phyloP scores from a whole-genome alignment of 2,329 filamentous ascomycete species.

The Cladosporium sphaerospermum region DNA sequence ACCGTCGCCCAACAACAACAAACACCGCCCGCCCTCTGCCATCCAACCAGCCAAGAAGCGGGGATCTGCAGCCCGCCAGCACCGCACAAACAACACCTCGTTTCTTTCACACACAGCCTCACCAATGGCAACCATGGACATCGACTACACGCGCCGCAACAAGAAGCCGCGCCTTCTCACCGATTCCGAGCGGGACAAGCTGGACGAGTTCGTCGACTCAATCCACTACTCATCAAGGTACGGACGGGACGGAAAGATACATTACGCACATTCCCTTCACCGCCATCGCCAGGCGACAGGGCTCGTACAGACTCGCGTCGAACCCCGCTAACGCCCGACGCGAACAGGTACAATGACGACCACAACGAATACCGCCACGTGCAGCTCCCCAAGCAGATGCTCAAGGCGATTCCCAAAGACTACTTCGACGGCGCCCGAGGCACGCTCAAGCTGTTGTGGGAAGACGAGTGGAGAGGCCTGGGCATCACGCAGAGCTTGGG shows the following conservation, averaged over 20 bases:
- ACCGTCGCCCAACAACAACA: not conserved
- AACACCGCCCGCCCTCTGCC: not conserved
- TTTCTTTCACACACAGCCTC: not conserved
- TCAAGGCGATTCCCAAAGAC: conserved; percentile 91
- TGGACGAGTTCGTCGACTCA: conserved; percentile 86
- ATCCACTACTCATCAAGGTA: conserved; percentile 96
- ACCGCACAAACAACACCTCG: conserved; percentile 1
- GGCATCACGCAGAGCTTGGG: conserved; percentile 98
- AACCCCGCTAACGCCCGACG: not conserved
- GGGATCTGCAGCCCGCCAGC: not conserved
- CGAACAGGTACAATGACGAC: conserved; percentile 76
- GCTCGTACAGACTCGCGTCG: not conserved
- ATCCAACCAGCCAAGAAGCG: not conserved
- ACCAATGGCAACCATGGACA: conserved; percentile 42
- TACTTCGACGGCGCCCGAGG: conserved; percentile 86
- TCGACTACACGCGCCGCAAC: conserved; percentile 82
- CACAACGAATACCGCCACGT: conserved; percentile 97
- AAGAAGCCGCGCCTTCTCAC: conserved; percentile 73
- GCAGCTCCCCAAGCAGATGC: conserved; percentile 94
- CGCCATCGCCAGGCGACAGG: not conserved
- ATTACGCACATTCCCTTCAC: not conserved
- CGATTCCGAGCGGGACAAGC: conserved; percentile 71
- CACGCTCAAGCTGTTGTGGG: conserved; percentile 92
- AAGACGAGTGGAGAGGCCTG: conserved; percentile 95
- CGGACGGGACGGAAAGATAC: conserved; percentile 22